These are phyloP conservation scores for Juncus inflexus DNA, from an alignment of 176 grass and related monocot species.

Conservation along the genomic window DNA sequence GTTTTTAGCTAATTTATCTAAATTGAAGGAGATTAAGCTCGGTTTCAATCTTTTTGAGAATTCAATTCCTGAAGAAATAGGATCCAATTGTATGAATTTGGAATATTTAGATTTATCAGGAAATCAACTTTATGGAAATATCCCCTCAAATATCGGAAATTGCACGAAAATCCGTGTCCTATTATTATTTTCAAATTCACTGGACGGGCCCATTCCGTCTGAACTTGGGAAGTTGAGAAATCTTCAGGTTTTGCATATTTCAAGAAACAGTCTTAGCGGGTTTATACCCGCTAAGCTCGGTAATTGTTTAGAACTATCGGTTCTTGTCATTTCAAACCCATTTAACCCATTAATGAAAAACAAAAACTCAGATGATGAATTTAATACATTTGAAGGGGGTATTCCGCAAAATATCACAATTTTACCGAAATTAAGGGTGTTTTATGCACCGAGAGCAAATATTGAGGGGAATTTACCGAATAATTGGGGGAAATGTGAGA, in stretches of 20 bases:
- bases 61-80: conserved; percentile 36
- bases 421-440: conserved; percentile 38
- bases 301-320: conserved; percentile 51
- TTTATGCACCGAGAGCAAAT: conserved; percentile 37
- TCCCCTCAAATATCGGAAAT: conserved; percentile 55
- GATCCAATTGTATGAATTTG: conserved; percentile 30
- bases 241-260: conserved; percentile 65
- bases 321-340: conserved; percentile 55
- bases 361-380: conserved; percentile 31
- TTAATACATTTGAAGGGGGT: conserved; percentile 52
- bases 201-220: conserved; percentile 58
- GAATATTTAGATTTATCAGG: conserved; percentile 57
- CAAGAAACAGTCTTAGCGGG: conserved; percentile 63
- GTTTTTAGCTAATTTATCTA: conserved; percentile 18
- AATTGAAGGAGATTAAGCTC: conserved; percentile 21
- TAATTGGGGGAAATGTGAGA: conserved; percentile 42
- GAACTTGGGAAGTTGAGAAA: conserved; percentile 58
- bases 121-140: conserved; percentile 58
- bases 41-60: conserved; percentile 32
- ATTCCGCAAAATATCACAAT: conserved; percentile 33
- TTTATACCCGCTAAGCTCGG: conserved; percentile 52
- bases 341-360: conserved; percentile 29
- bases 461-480: conserved; percentile 34
- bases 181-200: conserved; percentile 57
- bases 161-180: conserved; percentile 50